Percentiles rank a stretch among this genome's conserved stretches.
Conservation (phyloP, 2,329 filamentous ascomycete genomes). For the Volutella citrinella region DNA sequence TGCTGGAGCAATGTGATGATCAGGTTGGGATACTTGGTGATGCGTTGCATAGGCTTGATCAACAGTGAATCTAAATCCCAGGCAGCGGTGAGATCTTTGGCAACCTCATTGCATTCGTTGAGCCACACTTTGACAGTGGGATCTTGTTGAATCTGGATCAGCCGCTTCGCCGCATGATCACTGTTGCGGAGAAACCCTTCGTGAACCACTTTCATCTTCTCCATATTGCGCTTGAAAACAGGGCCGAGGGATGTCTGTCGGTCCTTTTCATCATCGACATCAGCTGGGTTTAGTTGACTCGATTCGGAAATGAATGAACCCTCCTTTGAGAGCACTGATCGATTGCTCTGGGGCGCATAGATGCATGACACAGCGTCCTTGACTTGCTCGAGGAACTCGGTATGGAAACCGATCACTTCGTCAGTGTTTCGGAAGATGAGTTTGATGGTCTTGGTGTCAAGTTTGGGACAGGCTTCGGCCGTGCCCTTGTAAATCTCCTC, state of each 20-base stretch:
- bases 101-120: constrained; percentile 87
- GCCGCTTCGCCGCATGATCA: constrained; percentile 57
- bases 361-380: constrained; percentile 78
- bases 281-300: constrained; percentile 35
- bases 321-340: constrained; percentile 40
- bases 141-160: constrained; percentile 62
- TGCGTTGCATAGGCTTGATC: constrained; percentile 93
- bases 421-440: constrained; percentile 90
- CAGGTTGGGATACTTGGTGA: constrained; percentile 89
- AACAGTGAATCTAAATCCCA: constrained; percentile 96
- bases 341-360: constrained; percentile 62
- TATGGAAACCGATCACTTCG: constrained; percentile 85
- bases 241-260: constrained; percentile 51
- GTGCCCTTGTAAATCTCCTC: constrained; percentile 98
- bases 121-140: constrained; percentile 77
- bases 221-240: constrained; percentile 54
- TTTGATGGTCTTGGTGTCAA: constrained; percentile 82
- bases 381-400: constrained; percentile 72
- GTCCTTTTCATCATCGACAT: constrained; percentile 51
- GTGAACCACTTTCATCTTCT: constrained; percentile 58
- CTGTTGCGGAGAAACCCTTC: constrained; percentile 63
- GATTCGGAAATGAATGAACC: constrained; percentile 40
- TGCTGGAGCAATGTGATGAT: constrained; percentile 75
- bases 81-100: constrained; percentile 85
- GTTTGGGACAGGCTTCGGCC: constrained; percentile 73